Percentiles rank a stretch among this genome's conserved stretches.
Evolutionary conservation across 192 early-diverging fungal genomes (phyloP).

Genomic region (Thamnidium elegans): DNA sequence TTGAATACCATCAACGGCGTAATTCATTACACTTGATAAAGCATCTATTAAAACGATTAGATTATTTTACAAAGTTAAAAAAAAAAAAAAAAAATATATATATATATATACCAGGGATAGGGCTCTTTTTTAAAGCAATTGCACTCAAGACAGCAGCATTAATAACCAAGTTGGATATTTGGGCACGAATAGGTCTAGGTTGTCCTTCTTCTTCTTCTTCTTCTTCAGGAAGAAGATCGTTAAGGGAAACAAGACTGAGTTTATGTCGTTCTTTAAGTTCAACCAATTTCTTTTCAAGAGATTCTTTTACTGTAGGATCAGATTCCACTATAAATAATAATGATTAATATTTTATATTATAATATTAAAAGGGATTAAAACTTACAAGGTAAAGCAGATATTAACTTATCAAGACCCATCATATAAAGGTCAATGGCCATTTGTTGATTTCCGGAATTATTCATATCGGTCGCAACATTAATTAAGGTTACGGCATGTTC

Average conservation of each 20-base stretch:
- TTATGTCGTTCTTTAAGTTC: conserved; percentile 11
- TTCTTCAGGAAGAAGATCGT: neutral
- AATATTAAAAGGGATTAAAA: neutral
- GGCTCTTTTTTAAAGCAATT: conserved; percentile 50
- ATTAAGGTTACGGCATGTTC: conserved; percentile 26
- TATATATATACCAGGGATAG: conserved; percentile 36
- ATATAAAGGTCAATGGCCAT: conserved; percentile 27
- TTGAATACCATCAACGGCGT: conserved; percentile 32
- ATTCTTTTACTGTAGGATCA: conserved; percentile 4
- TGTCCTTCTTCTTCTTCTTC: neutral
- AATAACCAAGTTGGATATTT: conserved; percentile 32
- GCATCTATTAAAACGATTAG: conserved; percentile 32
- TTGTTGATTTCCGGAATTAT: conserved; percentile 15
- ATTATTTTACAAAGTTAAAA: too few species aligned
- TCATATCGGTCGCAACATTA: conserved; percentile 23
- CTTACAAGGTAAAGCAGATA: conserved; percentile 21
- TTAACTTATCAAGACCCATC: conserved; percentile 24
- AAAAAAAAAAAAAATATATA: too few species aligned
- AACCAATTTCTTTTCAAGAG: conserved; percentile 16
- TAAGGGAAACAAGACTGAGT: conserved; percentile 8
- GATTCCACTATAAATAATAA: conserved; percentile 19
- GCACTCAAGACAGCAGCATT: conserved; percentile 41
- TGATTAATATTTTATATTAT: neutral
- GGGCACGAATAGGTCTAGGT: neutral
- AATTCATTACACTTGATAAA: conserved; percentile 38